phyloP scores from a whole-genome alignment of 352 stramenopile species.

The Phytophthora chlamydospora region DNA sequence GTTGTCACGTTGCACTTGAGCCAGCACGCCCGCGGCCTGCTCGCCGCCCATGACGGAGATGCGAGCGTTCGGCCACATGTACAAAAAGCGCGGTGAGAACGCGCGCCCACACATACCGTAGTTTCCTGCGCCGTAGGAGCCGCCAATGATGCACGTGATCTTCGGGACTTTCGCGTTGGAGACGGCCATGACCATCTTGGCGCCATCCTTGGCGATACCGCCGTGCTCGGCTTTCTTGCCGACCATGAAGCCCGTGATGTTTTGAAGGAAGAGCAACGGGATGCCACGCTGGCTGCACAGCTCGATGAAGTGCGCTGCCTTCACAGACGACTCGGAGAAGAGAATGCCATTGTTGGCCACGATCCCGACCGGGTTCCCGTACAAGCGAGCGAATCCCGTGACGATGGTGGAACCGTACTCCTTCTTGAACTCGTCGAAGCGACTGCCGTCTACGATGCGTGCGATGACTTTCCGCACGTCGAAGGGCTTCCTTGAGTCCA shows the following conservation, averaged over 20 bases:
- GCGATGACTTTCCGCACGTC: conserved; percentile 97
- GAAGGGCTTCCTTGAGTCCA: conserved; percentile 95
- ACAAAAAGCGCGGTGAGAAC: conserved; percentile 97
- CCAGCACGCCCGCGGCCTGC: conserved; percentile 96
- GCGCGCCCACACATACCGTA: conserved; percentile 98
- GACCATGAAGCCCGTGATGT: conserved; percentile 99
- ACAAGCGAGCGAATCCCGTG: conserved; percentile 96
- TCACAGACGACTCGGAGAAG: conserved; percentile 92
- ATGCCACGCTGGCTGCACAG: conserved; percentile 96
- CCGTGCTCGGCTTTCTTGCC: conserved; percentile 97
- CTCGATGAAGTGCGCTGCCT: conserved; percentile 98
- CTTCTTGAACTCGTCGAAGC: conserved; percentile 98
- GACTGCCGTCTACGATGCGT: conserved; percentile 95
- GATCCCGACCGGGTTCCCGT: conserved; percentile 95
- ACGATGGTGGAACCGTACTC: conserved; percentile 97
- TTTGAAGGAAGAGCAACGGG: conserved; percentile 98
- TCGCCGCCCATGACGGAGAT: conserved; percentile 98
- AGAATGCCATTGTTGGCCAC: conserved; percentile 99
- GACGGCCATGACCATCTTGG: conserved; percentile 96
- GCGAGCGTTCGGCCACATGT: conserved; percentile 97
- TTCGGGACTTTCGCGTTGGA: conserved; percentile 96
- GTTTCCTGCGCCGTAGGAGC: conserved; percentile 96
- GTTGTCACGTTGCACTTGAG: conserved; percentile 94
- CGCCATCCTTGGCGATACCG: conserved; percentile 97
- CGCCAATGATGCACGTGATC: conserved; percentile 97